Percentiles rank a stretch among this genome's conserved stretches.
Evolutionary conservation across 2,329 filamentous ascomycete species (phyloP).

Genomic region (Ceratocystis cubensis): DNA sequence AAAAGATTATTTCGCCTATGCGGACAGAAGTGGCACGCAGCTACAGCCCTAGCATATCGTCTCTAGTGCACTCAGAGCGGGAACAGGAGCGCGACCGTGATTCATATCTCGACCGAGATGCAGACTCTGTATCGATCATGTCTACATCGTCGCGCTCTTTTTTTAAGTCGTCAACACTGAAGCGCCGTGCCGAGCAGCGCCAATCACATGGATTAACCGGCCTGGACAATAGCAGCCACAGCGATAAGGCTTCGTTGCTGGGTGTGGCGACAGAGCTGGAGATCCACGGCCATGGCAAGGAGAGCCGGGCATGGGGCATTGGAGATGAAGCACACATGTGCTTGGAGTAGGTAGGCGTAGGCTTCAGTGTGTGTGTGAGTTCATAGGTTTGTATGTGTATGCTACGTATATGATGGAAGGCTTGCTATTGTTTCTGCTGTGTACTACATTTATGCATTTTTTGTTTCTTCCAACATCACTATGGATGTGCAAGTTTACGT

Average conservation of each 20-base stretch:
- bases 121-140: constrained; percentile 35
- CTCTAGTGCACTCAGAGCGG: constrained; percentile 9
- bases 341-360: constrained; percentile 43
- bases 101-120: constrained; percentile 23
- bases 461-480: background rate
- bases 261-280: constrained; percentile 38
- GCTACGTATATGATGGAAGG: background rate
- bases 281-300: constrained; percentile 41
- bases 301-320: constrained; percentile 58
- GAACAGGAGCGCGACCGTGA: background rate
- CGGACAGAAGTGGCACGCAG: constrained; percentile 23
- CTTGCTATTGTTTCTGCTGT: background rate
- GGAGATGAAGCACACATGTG: constrained; percentile 78
- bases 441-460: background rate
- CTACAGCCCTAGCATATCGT: constrained; percentile 13
- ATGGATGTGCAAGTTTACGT: no score
- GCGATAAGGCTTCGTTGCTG: constrained; percentile 33
- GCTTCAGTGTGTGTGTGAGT: constrained; percentile 3
- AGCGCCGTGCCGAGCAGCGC: constrained; percentile 32
- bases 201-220: constrained; percentile 34
- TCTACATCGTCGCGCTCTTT: constrained; percentile 39
- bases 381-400: no score
- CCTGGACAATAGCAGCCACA: constrained; percentile 30
- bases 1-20: constrained; percentile 30
- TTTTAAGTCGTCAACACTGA: constrained; percentile 32